phyloP scores from a whole-genome alignment of 768 basidiomycete species.

The Infundibulicybe gibba region DNA sequence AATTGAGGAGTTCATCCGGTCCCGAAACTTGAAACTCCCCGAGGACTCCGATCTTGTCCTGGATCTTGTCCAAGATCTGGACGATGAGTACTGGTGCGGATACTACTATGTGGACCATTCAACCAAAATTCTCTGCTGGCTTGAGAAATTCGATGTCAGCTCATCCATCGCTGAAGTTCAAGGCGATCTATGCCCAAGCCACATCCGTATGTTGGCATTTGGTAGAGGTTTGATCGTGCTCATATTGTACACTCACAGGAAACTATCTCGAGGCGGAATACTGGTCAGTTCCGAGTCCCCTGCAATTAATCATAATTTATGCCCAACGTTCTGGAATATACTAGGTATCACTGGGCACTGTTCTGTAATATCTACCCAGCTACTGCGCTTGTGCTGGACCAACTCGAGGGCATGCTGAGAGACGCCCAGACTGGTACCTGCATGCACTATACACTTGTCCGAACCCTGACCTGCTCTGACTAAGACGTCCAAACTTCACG shows the following conservation, averaged over 20 bases:
- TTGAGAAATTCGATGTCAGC: conserved; percentile 1
- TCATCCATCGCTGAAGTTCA: background rate
- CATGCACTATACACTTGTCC: background rate
- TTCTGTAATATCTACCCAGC: conserved; percentile 1
- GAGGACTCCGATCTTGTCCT: conserved; percentile 4
- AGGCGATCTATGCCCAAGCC: background rate
- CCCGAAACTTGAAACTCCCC: background rate
- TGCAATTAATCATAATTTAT: background rate
- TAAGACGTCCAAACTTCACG: conserved; percentile 3
- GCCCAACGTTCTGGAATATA: background rate
- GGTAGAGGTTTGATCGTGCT: background rate
- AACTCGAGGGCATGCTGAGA: background rate
- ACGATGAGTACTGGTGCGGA: background rate
- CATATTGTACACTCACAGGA: background rate
- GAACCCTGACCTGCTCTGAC: background rate
- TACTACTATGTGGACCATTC: conserved; percentile 5
- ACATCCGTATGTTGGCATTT: background rate
- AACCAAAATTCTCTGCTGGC: background rate
- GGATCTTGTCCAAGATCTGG: background rate
- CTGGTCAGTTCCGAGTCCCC: conserved; percentile 1
- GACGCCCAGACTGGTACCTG: conserved; percentile 5
- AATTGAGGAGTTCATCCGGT: background rate
- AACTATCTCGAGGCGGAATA: conserved; percentile 4
- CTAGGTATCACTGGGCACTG: conserved; percentile 2
- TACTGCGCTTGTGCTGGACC: background rate